Conservation (phyloP, 2,329 filamentous ascomycete species). For the Beauveria caledonica region DNA sequence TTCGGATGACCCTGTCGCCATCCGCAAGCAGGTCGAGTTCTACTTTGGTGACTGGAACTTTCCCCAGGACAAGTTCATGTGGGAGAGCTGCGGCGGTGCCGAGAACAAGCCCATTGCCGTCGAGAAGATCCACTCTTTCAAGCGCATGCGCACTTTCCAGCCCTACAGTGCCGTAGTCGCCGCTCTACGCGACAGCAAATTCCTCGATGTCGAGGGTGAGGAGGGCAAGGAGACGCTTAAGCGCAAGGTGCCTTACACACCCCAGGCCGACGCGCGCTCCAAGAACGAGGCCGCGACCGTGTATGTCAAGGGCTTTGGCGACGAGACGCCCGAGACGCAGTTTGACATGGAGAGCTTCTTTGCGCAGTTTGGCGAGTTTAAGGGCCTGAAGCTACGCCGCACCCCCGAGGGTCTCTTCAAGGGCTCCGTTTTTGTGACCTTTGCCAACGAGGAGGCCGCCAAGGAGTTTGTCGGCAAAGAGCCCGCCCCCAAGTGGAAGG, state of each 20-base stretch:
- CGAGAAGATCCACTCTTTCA: constrained; percentile 74
- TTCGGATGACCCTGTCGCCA: constrained; percentile 69
- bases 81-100: constrained; percentile 65
- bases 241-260: constrained; percentile 65
- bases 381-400: constrained; percentile 80
- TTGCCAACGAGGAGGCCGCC: constrained; percentile 67
- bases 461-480: constrained; percentile 74
- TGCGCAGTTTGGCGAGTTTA: constrained; percentile 67
- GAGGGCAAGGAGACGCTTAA: constrained; percentile 64
- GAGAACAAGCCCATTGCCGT: constrained; percentile 77
- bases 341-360: constrained; percentile 95
- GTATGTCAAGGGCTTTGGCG: constrained; percentile 91
- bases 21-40: constrained; percentile 88
- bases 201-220: constrained; percentile 65
- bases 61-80: constrained; percentile 79
- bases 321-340: constrained; percentile 75
- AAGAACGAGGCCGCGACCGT: constrained; percentile 65
- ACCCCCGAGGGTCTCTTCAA: constrained; percentile 70
- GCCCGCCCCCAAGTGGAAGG: constrained; percentile 78
- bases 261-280: constrained; percentile 50
- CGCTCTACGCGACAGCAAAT: constrained; percentile 69
- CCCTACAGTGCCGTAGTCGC: constrained; percentile 75
- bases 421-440: constrained; percentile 94
- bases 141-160: constrained; percentile 93
- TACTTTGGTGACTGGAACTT: constrained; percentile 94